Evolutionary conservation across 75 land plant species (phyloP).

Genomic region (Picea sitchensis): DNA sequence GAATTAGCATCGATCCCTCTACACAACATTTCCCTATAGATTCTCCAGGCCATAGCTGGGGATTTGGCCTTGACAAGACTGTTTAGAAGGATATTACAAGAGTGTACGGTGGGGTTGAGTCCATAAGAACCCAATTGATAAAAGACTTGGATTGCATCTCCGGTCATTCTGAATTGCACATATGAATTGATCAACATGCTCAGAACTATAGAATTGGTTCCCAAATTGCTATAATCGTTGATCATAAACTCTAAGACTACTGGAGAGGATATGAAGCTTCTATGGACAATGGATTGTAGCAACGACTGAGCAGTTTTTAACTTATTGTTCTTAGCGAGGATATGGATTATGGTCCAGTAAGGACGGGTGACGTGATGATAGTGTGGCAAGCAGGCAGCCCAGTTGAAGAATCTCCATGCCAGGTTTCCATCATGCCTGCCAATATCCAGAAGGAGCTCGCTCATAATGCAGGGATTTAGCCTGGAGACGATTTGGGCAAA

Average conservation of each 20-base stretch:
- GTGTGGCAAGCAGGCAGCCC: constrained; percentile 27
- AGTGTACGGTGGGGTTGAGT: constrained; percentile 41
- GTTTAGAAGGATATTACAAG: constrained; percentile 36
- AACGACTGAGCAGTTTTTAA: too few relatives aligned
- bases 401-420: constrained; percentile 19
- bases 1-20: constrained; percentile 38
- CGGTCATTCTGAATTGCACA: constrained; percentile 27
- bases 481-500: too few relatives aligned
- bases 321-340: too few relatives aligned
- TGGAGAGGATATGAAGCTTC: constrained; percentile 29
- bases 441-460: constrained; percentile 18
- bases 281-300: constrained; percentile 22
- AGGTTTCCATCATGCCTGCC: not conserved
- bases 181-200: constrained; percentile 5
- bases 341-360: too few relatives aligned
- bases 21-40: constrained; percentile 34
- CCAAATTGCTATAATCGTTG: not conserved
- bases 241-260: constrained; percentile 34
- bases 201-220: too few relatives aligned
- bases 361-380: constrained; percentile 33
- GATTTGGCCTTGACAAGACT: too few relatives aligned
- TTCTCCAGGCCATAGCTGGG: too few relatives aligned
- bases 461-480: constrained; percentile 2
- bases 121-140: constrained; percentile 3
- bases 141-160: constrained; percentile 51